Evolutionary conservation across 1,284 basidiomycete species (phyloP).

Genomic region (Puccinia triticina): DNA sequence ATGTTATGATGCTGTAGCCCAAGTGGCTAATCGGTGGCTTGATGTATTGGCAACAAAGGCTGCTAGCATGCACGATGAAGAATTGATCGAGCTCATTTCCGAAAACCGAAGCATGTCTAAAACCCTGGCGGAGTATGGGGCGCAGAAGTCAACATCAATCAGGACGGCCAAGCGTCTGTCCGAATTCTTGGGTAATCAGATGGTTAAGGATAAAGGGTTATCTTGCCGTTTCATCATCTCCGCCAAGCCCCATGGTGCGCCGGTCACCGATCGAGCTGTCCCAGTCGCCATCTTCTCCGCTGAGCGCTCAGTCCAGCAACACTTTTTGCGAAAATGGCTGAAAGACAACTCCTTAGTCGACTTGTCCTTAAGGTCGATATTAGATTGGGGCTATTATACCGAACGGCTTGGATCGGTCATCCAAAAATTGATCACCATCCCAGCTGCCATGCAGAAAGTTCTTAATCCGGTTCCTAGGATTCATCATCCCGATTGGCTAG

Average conservation of each 20-base stretch:
- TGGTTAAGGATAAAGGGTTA: conserved; percentile 99
- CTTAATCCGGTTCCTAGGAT: conserved; percentile 94
- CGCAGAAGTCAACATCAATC: conserved; percentile 97
- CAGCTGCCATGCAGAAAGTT: conserved; percentile 97
- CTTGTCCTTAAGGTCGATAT: conserved; percentile 90
- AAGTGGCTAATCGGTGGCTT: conserved; percentile 94
- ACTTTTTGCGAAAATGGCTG: conserved; percentile 92
- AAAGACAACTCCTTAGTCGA: conserved; percentile 85
- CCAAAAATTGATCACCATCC: conserved; percentile 98
- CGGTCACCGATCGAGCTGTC: conserved; percentile 94
- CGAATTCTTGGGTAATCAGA: conserved; percentile 95
- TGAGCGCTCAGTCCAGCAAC: conserved; percentile 83
- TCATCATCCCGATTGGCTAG: conserved; percentile 96
- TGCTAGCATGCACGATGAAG: conserved; percentile 80
- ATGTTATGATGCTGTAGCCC: conserved; percentile 91
- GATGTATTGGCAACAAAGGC: conserved; percentile 90
- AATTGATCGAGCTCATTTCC: conserved; percentile 95
- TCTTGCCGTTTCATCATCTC: conserved; percentile 99
- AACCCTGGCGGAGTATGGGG: conserved; percentile 92
- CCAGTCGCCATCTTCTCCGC: conserved; percentile 99
- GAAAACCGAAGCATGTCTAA: conserved; percentile 98
- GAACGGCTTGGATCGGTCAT: conserved; percentile 97
- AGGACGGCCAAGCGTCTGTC: conserved; percentile 92
- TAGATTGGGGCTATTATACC: conserved; percentile 99
- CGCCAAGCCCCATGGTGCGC: conserved; percentile 85